Percentiles rank a stretch among this genome's conserved stretches.
phyloP scores from a whole-genome alignment of 306 rosid genomes.

The Prunus salicina region DNA sequence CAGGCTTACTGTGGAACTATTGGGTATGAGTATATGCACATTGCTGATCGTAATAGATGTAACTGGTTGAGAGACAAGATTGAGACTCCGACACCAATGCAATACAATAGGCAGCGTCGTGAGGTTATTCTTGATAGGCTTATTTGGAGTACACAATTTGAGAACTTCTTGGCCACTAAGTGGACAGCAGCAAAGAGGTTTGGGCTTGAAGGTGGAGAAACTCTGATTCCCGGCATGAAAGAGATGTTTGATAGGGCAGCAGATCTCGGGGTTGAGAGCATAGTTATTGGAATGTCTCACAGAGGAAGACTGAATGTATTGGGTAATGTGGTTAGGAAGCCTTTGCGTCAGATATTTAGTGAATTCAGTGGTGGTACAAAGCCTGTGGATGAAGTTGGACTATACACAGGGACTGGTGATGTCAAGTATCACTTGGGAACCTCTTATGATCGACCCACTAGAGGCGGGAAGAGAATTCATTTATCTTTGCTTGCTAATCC shows the following conservation, averaged over 20 bases:
- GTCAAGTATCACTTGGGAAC: constrained; percentile 95
- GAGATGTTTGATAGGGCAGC: constrained; percentile 91
- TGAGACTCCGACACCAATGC: constrained; percentile 74
- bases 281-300: constrained; percentile 94
- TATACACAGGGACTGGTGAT: constrained; percentile 94
- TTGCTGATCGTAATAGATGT: constrained; percentile 77
- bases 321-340: constrained; percentile 93
- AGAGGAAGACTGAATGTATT: constrained; percentile 82
- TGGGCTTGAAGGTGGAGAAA: constrained; percentile 94
- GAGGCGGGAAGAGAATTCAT: constrained; percentile 84
- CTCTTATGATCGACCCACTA: constrained; percentile 89
- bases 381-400: constrained; percentile 86
- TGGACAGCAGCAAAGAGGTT: constrained; percentile 94
- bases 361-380: constrained; percentile 82
- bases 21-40: constrained; percentile 96
- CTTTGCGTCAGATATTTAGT: constrained; percentile 82
- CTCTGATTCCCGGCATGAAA: constrained; percentile 95
- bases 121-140: constrained; percentile 90
- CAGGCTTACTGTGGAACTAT: constrained; percentile 96
- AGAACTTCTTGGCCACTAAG: constrained; percentile 89
- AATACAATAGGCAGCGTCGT: constrained; percentile 67
- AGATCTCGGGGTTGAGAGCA: constrained; percentile 96
- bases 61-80: constrained; percentile 92
- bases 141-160: constrained; percentile 88
- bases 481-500: constrained; percentile 93